phyloP scores from a whole-genome alignment of 148 eudicot genomes.

The Arbutus unedo region DNA sequence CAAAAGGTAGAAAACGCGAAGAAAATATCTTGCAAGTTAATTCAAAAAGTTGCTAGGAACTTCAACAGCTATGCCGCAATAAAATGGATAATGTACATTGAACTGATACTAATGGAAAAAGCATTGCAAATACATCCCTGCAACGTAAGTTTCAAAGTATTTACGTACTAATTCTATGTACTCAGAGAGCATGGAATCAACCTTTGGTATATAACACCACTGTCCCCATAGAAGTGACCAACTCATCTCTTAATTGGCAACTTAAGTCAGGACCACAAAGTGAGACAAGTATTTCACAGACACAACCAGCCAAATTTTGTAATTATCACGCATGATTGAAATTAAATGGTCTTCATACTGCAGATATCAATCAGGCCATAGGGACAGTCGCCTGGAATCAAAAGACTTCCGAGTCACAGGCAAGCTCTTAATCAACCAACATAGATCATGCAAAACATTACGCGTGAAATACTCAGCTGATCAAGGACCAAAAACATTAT shows the following conservation, averaged over 20 bases:
- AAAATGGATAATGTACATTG: not conserved
- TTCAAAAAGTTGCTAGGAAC: not conserved
- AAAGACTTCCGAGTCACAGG: not conserved
- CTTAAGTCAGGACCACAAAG: not conserved
- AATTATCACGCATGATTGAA: not conserved
- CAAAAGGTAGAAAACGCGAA: not conserved
- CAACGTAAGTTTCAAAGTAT: no score
- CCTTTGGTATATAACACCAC: not conserved
- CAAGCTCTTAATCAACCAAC: not conserved
- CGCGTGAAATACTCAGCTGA: no score
- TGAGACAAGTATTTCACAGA: not conserved
- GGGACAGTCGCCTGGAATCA: not conserved
- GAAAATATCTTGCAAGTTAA: not conserved
- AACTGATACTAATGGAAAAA: not conserved
- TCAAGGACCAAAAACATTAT: no score
- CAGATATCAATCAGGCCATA: not conserved
- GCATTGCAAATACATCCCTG: not conserved
- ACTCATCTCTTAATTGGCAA: not conserved
- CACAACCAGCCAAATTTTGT: not conserved
- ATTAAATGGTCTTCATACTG: not conserved
- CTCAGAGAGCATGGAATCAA: not conserved
- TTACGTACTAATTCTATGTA: not conserved
- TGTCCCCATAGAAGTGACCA: not conserved
- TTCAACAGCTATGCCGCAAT: not conserved
- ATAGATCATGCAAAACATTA: not conserved